Evolutionary conservation across 2,329 filamentous ascomycete species (phyloP).

Genomic region (Apiospora marii): DNA sequence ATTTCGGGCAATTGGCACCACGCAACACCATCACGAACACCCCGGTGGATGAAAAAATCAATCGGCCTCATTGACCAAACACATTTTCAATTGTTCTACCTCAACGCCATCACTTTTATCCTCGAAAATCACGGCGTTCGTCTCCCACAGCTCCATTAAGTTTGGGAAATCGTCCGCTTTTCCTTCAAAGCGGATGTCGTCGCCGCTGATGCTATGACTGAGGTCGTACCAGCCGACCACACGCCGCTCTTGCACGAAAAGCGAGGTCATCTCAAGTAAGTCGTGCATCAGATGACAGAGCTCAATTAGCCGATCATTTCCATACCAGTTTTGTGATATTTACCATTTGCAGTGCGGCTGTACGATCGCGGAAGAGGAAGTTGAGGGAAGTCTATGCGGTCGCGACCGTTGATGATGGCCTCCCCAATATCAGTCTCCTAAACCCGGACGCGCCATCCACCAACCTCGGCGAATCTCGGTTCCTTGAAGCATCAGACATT

Average conservation of each 20-base stretch:
- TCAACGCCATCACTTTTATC: slow-evolving; percentile 49
- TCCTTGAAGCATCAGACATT: slow-evolving; percentile 65
- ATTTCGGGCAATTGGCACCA: slow-evolving; percentile 22
- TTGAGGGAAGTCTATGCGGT: slow-evolving; percentile 84
- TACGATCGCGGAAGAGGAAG: slow-evolving; percentile 88
- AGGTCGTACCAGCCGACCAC: slow-evolving; percentile 72
- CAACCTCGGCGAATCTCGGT: slow-evolving; percentile 61
- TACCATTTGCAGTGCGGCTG: slow-evolving; percentile 67
- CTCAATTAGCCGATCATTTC: slow-evolving; percentile 57
- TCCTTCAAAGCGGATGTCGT: slow-evolving; percentile 74
- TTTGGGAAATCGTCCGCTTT: slow-evolving; percentile 61
- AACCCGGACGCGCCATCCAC: slow-evolving; percentile 63
- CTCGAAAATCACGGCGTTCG: slow-evolving; percentile 37
- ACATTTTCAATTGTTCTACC: slow-evolving; percentile 42
- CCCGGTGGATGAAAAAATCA: slow-evolving; percentile 33
- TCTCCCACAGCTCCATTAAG: slow-evolving; percentile 46
- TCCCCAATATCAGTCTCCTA: slow-evolving; percentile 65
- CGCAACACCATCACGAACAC: slow-evolving; percentile 27
- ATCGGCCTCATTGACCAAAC: slow-evolving; percentile 30
- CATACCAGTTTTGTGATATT: slow-evolving; percentile 55
- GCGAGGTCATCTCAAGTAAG: slow-evolving; percentile 68
- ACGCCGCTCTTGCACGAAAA: slow-evolving; percentile 72
- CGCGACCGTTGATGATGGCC: slow-evolving; percentile 72
- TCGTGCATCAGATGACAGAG: slow-evolving; percentile 52
- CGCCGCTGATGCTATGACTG: slow-evolving; percentile 73